These are phyloP conservation scores for Cytospora mali DNA, from an alignment of 2,329 filamentous ascomycete species.

Conservation along the genomic window DNA sequence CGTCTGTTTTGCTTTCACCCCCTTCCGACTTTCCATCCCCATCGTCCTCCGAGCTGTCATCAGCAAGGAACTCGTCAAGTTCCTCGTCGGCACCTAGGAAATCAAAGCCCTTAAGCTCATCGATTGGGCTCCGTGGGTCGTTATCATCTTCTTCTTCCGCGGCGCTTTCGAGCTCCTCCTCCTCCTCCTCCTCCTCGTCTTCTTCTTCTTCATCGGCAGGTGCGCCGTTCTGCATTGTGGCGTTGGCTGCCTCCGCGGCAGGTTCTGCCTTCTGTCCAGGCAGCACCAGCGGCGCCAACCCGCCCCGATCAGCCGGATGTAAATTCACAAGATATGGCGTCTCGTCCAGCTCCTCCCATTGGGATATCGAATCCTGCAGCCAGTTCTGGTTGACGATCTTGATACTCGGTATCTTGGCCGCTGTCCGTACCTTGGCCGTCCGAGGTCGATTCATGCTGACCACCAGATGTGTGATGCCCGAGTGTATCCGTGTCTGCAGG, in stretches of 20 bases:
- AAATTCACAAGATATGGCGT: constrained; percentile 76
- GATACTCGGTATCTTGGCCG: constrained; percentile 75
- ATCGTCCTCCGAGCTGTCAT: constrained; percentile 33
- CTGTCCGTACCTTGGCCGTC: constrained; percentile 89
- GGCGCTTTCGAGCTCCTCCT: constrained; percentile 45
- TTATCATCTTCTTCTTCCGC: constrained; percentile 42
- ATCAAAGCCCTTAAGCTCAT: constrained; percentile 60
- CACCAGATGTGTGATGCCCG: constrained; percentile 73
- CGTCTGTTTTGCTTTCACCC: constrained; percentile 22
- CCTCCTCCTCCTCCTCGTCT: constrained; percentile 43
- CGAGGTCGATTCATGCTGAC: constrained; percentile 71
- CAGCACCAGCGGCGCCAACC: constrained; percentile 10
- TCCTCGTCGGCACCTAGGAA: constrained; percentile 71
- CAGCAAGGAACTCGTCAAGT: constrained; percentile 71
- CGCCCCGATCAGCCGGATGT: constrained; percentile 64
- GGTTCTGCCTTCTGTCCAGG: constrained; percentile 13
- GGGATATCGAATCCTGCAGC: constrained; percentile 81
- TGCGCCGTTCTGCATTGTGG: constrained; percentile 39
- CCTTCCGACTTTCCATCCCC: constrained; percentile 28
- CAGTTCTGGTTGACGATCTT: constrained; percentile 92
- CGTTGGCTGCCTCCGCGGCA: constrained; percentile 31
- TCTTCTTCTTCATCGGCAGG: constrained; percentile 41
- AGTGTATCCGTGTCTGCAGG: constrained; percentile 58
- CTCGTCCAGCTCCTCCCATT: constrained; percentile 82
- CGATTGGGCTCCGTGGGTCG: constrained; percentile 52